Conservation (phyloP, 2,329 filamentous ascomycete species). For the Phoma sp. region DNA sequence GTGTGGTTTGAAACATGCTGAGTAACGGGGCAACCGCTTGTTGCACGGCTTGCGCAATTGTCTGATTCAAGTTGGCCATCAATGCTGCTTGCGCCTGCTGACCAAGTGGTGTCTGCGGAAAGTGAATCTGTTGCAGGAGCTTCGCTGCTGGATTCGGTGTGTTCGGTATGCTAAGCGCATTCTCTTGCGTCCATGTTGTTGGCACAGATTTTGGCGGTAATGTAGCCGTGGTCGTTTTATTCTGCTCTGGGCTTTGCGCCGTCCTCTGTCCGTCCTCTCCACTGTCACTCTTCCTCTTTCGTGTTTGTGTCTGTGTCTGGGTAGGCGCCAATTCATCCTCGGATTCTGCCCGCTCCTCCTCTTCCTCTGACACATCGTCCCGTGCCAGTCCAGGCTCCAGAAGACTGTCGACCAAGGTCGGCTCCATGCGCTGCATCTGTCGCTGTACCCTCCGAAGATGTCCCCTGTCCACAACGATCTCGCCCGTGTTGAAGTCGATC, state of each 20-base stretch:
- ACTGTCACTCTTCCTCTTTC: slow-evolving; percentile 13
- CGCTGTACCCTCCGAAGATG: slow-evolving; percentile 70
- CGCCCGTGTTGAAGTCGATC: slow-evolving; percentile 81
- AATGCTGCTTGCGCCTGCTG: slow-evolving; percentile 38
- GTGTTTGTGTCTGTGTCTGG: slow-evolving; percentile 21
- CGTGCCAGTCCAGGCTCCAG: slow-evolving; percentile 41
- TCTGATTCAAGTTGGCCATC: slow-evolving; percentile 31
- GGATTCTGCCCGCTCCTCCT: slow-evolving; percentile 17
- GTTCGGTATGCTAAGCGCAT: slow-evolving; percentile 14
- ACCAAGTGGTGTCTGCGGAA: slow-evolving; percentile 40
- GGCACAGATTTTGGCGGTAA: background rate
- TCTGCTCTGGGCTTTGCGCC: background rate
- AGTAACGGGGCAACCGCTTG: slow-evolving; percentile 35
- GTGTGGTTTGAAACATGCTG: slow-evolving; percentile 19
- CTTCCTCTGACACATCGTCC: slow-evolving; percentile 46
- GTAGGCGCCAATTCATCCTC: slow-evolving; percentile 44
- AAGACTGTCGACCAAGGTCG: slow-evolving; percentile 33
- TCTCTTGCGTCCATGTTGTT: slow-evolving; percentile 1
- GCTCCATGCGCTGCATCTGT: slow-evolving; percentile 30
- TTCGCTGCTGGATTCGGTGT: slow-evolving; percentile 27
- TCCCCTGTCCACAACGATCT: slow-evolving; percentile 89
- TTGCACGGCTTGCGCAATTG: slow-evolving; percentile 34
- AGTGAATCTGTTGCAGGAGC: slow-evolving; percentile 37
- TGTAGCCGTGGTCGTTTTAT: background rate
- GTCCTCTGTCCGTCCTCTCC: background rate